Percentiles rank a stretch among this genome's conserved stretches.
Evolutionary conservation across 2,329 filamentous ascomycete species (phyloP).

Genomic region (Epichloe gansuensis): DNA sequence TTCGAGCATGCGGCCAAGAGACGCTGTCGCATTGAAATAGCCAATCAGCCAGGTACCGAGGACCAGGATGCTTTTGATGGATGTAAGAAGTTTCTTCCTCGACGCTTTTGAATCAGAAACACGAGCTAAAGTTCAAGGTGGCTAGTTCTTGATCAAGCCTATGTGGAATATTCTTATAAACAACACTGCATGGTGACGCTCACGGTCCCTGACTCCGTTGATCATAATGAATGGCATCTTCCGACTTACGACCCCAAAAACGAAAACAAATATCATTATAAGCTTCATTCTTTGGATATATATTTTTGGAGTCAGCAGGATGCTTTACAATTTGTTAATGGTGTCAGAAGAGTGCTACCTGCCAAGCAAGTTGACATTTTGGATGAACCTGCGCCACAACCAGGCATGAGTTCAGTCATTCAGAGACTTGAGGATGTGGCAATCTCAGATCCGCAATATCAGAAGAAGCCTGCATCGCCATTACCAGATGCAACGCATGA

Average conservation of each 20-base stretch:
- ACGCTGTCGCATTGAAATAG: slow-evolving; percentile 61
- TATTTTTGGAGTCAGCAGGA: slow-evolving; percentile 72
- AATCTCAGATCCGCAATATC: slow-evolving; percentile 46
- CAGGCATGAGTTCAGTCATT: slow-evolving; percentile 55
- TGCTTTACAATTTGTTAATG: slow-evolving; percentile 57
- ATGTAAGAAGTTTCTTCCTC: slow-evolving; percentile 37
- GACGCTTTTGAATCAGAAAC: background rate
- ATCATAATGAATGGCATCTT: slow-evolving; percentile 59
- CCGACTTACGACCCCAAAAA: slow-evolving; percentile 60
- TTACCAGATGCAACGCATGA: slow-evolving; percentile 8
- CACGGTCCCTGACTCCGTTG: slow-evolving; percentile 42
- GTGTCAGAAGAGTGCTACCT: slow-evolving; percentile 53
- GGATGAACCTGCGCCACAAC: slow-evolving; percentile 46
- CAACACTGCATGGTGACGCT: slow-evolving; percentile 61
- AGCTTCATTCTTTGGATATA: slow-evolving; percentile 61
- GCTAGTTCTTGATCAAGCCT: slow-evolving; percentile 52
- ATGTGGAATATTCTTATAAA: slow-evolving; percentile 59
- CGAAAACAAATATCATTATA: slow-evolving; percentile 69
- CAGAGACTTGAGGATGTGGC: slow-evolving; percentile 62
- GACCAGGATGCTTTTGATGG: slow-evolving; percentile 73
- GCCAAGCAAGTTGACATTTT: slow-evolving; percentile 47
- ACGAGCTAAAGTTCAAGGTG: slow-evolving; percentile 6
- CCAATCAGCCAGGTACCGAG: slow-evolving; percentile 60
- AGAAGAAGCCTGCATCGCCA: slow-evolving; percentile 12
- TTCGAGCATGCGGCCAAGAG: slow-evolving; percentile 60